phyloP scores from a whole-genome alignment of 1,284 basidiomycete genomes.

The Omphalotus olearius region DNA sequence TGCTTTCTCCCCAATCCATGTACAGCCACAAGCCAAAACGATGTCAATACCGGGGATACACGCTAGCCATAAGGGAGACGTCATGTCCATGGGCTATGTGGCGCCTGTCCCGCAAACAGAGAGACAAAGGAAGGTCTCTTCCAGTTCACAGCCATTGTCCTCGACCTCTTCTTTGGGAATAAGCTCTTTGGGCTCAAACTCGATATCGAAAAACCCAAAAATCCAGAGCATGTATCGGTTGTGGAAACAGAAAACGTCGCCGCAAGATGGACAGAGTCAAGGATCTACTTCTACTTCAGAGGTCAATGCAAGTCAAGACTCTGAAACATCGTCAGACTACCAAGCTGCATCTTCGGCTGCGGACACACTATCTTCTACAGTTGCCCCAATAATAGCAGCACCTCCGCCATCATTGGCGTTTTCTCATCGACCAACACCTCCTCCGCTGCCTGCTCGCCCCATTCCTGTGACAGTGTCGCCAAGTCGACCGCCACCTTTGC shows the following conservation, averaged over 20 bases:
- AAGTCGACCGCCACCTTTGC: constrained; percentile 12
- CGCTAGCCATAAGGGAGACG: constrained; percentile 70
- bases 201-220: constrained; percentile 21
- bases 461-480: constrained; percentile 21
- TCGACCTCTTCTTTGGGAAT: not conserved
- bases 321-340: not conserved
- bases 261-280: constrained; percentile 21
- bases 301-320: not conserved
- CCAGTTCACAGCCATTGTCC: constrained; percentile 30
- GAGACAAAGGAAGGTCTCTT: constrained; percentile 14
- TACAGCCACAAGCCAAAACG: constrained; percentile 67
- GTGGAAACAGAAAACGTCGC: constrained; percentile 49
- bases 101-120: constrained; percentile 31
- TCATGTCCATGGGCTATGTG: constrained; percentile 74
- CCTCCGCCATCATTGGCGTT: constrained; percentile 15
- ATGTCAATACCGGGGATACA: constrained; percentile 83
- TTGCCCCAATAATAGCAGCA: constrained; percentile 17
- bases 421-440: constrained; percentile 35
- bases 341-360: constrained; percentile 2
- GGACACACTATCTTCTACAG: constrained; percentile 7
- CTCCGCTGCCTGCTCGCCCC: constrained; percentile 58
- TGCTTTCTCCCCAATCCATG: constrained; percentile 45
- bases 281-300: constrained; percentile 20
- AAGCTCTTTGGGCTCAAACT: constrained; percentile 11
- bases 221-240: constrained; percentile 67